These are phyloP conservation scores for Urochloa ruziziensis DNA, from an alignment of 176 grass and related monocot genomes.

Conservation along the genomic window DNA sequence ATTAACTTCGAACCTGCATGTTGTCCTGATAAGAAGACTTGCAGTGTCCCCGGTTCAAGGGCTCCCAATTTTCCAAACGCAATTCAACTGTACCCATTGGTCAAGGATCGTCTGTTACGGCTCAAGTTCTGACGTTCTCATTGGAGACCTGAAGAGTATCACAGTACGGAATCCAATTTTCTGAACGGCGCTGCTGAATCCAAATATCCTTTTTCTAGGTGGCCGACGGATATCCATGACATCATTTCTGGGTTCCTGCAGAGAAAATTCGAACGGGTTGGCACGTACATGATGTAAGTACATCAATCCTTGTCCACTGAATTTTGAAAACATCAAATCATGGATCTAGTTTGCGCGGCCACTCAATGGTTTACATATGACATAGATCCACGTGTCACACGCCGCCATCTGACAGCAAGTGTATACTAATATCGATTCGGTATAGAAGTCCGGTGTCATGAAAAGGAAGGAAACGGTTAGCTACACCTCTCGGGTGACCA, in stretches of 20 bases:
- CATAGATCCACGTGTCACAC: neutral
- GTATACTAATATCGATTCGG: neutral
- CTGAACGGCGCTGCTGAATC: neutral
- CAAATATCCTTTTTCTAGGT: neutral
- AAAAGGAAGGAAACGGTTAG: neutral
- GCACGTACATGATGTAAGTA: neutral
- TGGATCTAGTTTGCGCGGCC: neutral
- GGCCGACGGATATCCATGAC: neutral
- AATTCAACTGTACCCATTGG: neutral
- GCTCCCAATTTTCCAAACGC: neutral
- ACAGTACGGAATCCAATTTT: neutral
- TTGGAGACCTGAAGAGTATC: neutral
- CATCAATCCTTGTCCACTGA: neutral
- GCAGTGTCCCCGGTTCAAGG: neutral
- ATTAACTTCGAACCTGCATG: neutral
- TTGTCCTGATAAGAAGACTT: neutral
- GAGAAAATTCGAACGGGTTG: neutral
- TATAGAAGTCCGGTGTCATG: neutral
- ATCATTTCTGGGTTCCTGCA: neutral
- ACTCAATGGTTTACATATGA: neutral
- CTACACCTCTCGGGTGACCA: neutral
- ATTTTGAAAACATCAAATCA: neutral
- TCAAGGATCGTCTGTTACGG: neutral
- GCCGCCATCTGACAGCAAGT: neutral
- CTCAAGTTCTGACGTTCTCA: neutral